Evolutionary conservation across 2,329 filamentous ascomycete genomes (phyloP).

Genomic region (Dothistroma pini): DNA sequence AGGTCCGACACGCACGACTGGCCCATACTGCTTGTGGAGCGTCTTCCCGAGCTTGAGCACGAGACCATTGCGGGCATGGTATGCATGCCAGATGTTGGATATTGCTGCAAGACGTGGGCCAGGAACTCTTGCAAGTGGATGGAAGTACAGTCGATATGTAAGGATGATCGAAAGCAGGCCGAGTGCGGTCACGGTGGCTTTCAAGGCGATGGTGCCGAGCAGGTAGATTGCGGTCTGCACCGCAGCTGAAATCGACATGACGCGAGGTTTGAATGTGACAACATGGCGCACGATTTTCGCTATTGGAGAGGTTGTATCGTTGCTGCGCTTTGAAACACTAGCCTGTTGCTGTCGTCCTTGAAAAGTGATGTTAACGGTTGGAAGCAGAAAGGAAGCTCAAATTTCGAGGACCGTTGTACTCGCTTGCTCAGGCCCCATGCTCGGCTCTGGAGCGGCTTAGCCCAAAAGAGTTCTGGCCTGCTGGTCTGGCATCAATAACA

Average conservation of each 20-base stretch:
- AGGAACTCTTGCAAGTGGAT: conserved; percentile 14
- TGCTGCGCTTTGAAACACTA: too few relatives aligned
- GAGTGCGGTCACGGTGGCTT: not conserved
- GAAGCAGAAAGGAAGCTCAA: too few relatives aligned
- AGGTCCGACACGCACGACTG: conserved; percentile 46
- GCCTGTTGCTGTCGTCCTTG: too few relatives aligned
- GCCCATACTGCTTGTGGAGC: conserved; percentile 40
- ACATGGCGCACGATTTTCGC: not conserved
- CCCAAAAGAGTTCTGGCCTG: too few relatives aligned
- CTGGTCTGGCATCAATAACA: too few relatives aligned
- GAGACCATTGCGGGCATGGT: conserved; percentile 18
- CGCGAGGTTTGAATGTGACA: not conserved
- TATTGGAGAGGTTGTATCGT: too few relatives aligned
- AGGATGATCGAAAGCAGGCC: not conserved
- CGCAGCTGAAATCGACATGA: not conserved
- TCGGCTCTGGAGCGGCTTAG: too few relatives aligned
- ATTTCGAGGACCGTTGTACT: too few relatives aligned
- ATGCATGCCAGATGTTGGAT: conserved; percentile 19
- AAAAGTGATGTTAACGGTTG: too few relatives aligned
- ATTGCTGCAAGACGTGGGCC: conserved; percentile 13
- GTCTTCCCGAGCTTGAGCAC: conserved; percentile 15
- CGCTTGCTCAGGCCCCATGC: too few relatives aligned
- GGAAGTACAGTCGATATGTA: conserved; percentile 13
- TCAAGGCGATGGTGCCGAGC: not conserved
- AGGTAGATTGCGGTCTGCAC: not conserved